Conservation (phyloP, 2,329 filamentous ascomycete species). For the Myriosclerotinia duriaeana region DNA sequence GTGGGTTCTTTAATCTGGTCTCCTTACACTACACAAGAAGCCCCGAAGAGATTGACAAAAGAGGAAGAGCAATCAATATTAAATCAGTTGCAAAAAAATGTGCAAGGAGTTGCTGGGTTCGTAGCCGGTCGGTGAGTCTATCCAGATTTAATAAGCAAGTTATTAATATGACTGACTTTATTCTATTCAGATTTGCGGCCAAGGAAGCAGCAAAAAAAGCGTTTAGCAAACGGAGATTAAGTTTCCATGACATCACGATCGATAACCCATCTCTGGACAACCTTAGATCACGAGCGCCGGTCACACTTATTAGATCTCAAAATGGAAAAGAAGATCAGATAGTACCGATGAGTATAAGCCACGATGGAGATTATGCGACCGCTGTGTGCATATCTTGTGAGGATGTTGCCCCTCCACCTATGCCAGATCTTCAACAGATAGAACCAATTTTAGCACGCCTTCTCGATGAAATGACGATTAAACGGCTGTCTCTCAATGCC, state of each 20-base stretch:
- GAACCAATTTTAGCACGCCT: not conserved
- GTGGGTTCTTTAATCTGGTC: slow-evolving; percentile 9
- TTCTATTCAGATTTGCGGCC: slow-evolving; percentile 50
- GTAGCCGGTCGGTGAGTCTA: slow-evolving; percentile 34
- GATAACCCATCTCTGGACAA: slow-evolving; percentile 3
- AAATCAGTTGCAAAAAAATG: slow-evolving; percentile 6
- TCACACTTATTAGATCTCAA: slow-evolving; percentile 33
- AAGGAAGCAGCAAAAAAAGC: slow-evolving; percentile 78
- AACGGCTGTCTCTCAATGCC: not conserved
- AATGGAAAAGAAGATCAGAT: slow-evolving; percentile 45
- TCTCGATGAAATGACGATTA: slow-evolving; percentile 9
- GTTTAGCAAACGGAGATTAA: slow-evolving; percentile 57
- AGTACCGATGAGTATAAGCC: slow-evolving; percentile 77
- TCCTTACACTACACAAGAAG: not conserved
- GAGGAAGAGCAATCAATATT: slow-evolving; percentile 14
- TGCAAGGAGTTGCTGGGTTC: slow-evolving; percentile 28
- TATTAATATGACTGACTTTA: not conserved
- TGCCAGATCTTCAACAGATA: slow-evolving; percentile 13
- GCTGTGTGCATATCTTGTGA: slow-evolving; percentile 61
- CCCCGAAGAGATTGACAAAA: slow-evolving; percentile 5
- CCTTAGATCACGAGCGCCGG: slow-evolving; percentile 27
- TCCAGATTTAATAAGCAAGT: not conserved
- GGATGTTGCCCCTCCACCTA: not conserved
- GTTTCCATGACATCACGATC: slow-evolving; percentile 59
- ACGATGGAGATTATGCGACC: slow-evolving; percentile 80